Conservation (phyloP, 805 yeast species). For the Dipodascopsis tothii region DNA sequence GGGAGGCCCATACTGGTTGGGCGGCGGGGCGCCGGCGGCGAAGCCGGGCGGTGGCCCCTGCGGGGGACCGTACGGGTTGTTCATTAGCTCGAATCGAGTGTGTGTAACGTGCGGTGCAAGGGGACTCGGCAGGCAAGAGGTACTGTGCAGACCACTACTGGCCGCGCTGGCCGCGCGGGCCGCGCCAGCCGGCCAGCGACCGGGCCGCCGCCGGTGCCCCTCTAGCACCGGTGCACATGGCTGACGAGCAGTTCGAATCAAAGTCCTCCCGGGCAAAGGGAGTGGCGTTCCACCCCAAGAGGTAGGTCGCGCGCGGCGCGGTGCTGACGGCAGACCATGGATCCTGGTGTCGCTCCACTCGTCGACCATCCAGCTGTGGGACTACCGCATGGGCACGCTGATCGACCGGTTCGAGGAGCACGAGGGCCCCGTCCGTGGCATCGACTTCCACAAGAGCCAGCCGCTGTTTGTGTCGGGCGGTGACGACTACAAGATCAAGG, state of each 20-base stretch:
- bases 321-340: conserved; percentile 62
- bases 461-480: conserved; percentile 96
- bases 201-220: too few relatives aligned
- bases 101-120: too few relatives aligned
- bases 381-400: conserved; percentile 96
- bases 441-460: conserved; percentile 95
- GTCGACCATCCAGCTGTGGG: conserved; percentile 99
- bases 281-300: conserved; percentile 90
- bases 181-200: too few relatives aligned
- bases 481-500: conserved; percentile 90
- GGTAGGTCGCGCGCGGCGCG: conserved; percentile 32
- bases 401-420: conserved; percentile 96
- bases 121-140: too few relatives aligned
- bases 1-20: too few relatives aligned
- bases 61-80: too few relatives aligned
- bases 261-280: conserved; percentile 97
- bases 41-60: too few relatives aligned
- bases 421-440: conserved; percentile 94
- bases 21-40: too few relatives aligned
- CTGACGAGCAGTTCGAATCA: conserved; percentile 93
- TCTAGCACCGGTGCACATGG: too few relatives aligned
- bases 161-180: too few relatives aligned
- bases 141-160: too few relatives aligned
- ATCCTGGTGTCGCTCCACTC: conserved; percentile 89
- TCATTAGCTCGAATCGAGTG: too few relatives aligned